Percentiles rank a stretch among this genome's conserved stretches.
phyloP scores from a whole-genome alignment of 2,329 filamentous ascomycete species.

The Neurospora crassa region DNA sequence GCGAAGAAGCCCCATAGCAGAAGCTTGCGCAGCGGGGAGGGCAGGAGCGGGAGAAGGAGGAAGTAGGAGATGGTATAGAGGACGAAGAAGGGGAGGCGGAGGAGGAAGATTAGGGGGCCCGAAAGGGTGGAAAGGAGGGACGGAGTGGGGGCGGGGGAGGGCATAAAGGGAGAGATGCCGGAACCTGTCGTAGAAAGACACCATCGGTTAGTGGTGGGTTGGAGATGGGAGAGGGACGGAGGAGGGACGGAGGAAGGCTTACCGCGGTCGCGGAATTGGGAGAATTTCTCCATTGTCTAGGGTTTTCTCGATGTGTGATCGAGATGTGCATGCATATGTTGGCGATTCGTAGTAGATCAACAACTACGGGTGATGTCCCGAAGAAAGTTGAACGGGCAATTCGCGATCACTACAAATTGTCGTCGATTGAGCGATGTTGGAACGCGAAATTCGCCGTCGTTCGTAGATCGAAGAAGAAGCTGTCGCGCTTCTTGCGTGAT shows the following conservation, averaged over 20 bases:
- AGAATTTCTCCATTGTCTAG: constrained; percentile 78
- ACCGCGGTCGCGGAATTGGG: constrained; percentile 87
- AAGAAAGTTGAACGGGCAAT: neutral
- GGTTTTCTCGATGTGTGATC: neutral
- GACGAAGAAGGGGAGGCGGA: constrained; percentile 72
- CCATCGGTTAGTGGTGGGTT: neutral
- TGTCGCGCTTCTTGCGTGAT: neutral
- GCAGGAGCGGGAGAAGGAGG: constrained; percentile 68
- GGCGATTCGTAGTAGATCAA: neutral
- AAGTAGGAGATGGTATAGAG: constrained; percentile 64
- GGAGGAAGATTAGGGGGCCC: constrained; percentile 50
- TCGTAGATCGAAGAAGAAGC: neutral
- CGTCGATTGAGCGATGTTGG: neutral
- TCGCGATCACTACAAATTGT: neutral
- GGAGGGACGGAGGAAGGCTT: constrained; percentile 14
- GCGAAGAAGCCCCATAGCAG: constrained; percentile 80
- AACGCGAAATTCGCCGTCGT: neutral
- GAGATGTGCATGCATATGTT: neutral
- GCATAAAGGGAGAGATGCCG: constrained; percentile 92
- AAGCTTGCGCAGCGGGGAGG: constrained; percentile 60
- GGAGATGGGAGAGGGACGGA: neutral
- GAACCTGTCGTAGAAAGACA: constrained; percentile 51
- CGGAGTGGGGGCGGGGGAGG: constrained; percentile 58
- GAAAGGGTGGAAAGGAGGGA: constrained; percentile 54
- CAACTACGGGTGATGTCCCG: neutral